Evolutionary conservation across 768 basidiomycete species (phyloP), one percentile per base, ranked within the genome.

Genomic region (Mrakia blollopis): DNA sequence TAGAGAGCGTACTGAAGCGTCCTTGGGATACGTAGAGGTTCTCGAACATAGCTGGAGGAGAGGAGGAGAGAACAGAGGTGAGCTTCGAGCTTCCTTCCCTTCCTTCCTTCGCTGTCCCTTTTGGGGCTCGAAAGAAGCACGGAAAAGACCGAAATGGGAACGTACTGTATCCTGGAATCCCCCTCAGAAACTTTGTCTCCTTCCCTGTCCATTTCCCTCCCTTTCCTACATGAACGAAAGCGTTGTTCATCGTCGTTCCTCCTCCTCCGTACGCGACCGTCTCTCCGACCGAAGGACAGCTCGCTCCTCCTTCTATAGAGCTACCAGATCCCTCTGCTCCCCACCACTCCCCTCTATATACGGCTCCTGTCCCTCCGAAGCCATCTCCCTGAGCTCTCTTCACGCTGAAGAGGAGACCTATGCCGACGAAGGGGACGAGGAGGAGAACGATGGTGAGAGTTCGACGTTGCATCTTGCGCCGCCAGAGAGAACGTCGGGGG

Each of bases 151-250:
- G 13, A 63, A 9, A 30, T 7, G 28, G 61, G 0, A 9, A 65
- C 75, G 52, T 21, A 77, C 76, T 63, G 57, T 78, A 78, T 11
- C 77, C 77, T 0, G 77, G 77, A 21, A 78, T n/a, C 13, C 77
- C 77, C 25, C 77, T 74, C 4, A 78, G 50, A 28, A 28, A 78
- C 50, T 44, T 61, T 3, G 77, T 78, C 62, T 78, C 77, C 73
- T 63, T 78, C 18, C 77, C 77, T 5, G 54, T 21, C 37, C 69
- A 76, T 18, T 23, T 54, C 13, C 75, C 75, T 30, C 50, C 57
- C 39, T 47, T 52, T 0, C 68, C 65, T 25, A 76, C 32, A 9
- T 69, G 68, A 10, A 76, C 65, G 68, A 76, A 76, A 41, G 75
- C 75, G 41, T 76, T 71, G 16, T 71, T 52, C 37, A 76, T 54